phyloP scores from a whole-genome alignment of 495 filamentous ascomycete species.

The Bryoglossum gracile region DNA sequence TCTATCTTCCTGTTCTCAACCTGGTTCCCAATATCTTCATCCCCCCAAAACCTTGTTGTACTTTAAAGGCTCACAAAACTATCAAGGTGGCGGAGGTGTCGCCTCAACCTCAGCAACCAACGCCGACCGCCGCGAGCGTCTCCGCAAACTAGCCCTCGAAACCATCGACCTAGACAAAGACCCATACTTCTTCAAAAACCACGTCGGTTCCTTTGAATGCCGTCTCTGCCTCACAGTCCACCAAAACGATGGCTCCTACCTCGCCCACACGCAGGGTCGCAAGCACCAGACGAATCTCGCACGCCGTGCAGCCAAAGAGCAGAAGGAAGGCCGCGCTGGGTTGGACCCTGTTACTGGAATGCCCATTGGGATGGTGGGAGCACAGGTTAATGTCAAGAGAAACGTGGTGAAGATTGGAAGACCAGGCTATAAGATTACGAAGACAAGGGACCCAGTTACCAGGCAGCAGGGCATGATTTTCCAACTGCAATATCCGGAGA shows the following conservation, averaged over 20 bases:
- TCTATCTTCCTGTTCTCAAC: too few species aligned
- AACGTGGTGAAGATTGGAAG: conserved; percentile 97
- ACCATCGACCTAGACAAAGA: conserved; percentile 99
- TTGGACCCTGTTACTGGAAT: conserved; percentile 69
- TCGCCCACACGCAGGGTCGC: conserved; percentile 95
- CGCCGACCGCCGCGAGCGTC: conserved; percentile 91
- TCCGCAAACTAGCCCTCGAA: conserved; percentile 96
- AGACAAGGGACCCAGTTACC: conserved; percentile 83
- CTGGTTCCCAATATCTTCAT: too few species aligned
- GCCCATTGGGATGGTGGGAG: conserved; percentile 65
- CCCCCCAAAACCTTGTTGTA: too few species aligned
- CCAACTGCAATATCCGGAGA: conserved; percentile 93
- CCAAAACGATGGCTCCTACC: conserved; percentile 99
- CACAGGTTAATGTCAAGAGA: conserved; percentile 67
- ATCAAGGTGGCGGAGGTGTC: conserved; percentile 91
- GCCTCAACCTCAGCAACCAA: conserved; percentile 90
- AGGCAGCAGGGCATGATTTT: conserved; percentile 86
- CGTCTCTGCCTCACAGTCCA: conserved; percentile 97
- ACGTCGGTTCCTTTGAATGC: conserved; percentile 97
- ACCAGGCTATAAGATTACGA: conserved; percentile 97
- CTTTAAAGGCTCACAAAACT: too few species aligned
- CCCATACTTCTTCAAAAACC: conserved; percentile 99
- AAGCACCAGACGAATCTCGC: conserved; percentile 99
- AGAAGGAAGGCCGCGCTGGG: conserved; percentile 72
- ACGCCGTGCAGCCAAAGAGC: conserved; percentile 85